A percentile compares a stretch with the other conserved stretches of the same genome.
Conservation (phyloP, 148 eudicot species). For the Silene conica region DNA sequence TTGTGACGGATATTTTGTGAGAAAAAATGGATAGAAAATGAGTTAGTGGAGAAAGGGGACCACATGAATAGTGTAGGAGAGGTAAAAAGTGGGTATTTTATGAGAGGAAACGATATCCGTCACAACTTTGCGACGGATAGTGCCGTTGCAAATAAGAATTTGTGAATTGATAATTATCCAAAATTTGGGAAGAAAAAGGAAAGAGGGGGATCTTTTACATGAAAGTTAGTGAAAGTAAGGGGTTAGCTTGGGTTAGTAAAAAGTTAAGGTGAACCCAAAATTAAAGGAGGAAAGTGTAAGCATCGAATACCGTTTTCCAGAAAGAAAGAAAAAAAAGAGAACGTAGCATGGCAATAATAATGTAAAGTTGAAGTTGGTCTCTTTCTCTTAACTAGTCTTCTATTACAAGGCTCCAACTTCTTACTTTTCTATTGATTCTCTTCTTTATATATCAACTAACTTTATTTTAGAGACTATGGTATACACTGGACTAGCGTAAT, state of each 20-base stretch:
- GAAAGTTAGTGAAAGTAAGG: constrained; percentile 30
- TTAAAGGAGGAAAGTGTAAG: constrained; percentile 14
- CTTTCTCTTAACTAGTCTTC: constrained; percentile 55
- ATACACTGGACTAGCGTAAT: too few relatives aligned
- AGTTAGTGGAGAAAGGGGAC: too few relatives aligned
- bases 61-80: too few relatives aligned
- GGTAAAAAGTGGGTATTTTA: too few relatives aligned
- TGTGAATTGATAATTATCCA: background rate
- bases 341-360: constrained; percentile 17
- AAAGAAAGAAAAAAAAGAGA: constrained; percentile 8
- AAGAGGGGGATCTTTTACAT: constrained; percentile 15
- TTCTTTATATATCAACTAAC: constrained; percentile 1
- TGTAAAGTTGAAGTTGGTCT: constrained; percentile 37
- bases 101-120: too few relatives aligned
- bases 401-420: constrained; percentile 58
- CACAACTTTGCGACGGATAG: too few relatives aligned
- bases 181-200: background rate
- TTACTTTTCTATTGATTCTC: constrained; percentile 51
- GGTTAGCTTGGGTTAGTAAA: constrained; percentile 21
- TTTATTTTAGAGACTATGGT: too few relatives aligned
- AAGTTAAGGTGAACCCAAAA: constrained; percentile 16
- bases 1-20: too few relatives aligned
- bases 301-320: constrained; percentile 23
- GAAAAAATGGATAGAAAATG: too few relatives aligned
- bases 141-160: background rate